These are phyloP conservation scores for Cyanidiococcus yangmingshanensis DNA, from an alignment of 23 red algal species.

Conservation along the genomic window DNA sequence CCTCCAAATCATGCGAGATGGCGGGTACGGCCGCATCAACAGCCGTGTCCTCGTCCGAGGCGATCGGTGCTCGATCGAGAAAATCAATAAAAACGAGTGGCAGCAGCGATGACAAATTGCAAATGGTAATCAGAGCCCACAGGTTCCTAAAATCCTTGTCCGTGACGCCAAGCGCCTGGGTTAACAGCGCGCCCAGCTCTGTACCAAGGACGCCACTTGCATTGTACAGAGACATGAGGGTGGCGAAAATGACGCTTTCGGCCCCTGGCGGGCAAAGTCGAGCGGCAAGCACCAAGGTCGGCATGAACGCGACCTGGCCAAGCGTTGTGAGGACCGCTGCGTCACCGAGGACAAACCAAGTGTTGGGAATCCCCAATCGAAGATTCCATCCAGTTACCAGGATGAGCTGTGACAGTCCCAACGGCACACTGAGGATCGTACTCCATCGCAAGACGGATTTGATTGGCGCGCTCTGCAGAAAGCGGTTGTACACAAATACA, in stretches of 20 bases:
- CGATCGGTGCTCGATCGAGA: constrained; percentile 37
- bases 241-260: constrained; percentile 80
- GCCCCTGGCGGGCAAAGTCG: constrained; percentile 78
- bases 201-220: constrained; percentile 39
- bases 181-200: constrained; percentile 75
- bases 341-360: constrained; percentile 68
- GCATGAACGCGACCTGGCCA: constrained; percentile 90
- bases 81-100: constrained; percentile 48
- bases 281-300: constrained; percentile 82
- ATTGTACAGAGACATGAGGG: constrained; percentile 91
- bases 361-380: constrained; percentile 57
- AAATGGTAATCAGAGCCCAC: constrained; percentile 43
- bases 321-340: constrained; percentile 69
- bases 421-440: constrained; percentile 62
- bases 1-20: background rate
- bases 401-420: constrained; percentile 70
- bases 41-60: background rate
- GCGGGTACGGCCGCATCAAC: background rate
- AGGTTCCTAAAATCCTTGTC: constrained; percentile 68
- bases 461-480: constrained; percentile 30
- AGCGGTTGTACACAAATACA: constrained; percentile 49
- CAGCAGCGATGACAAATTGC: constrained; percentile 40
- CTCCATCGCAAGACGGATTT: constrained; percentile 56
- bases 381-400: constrained; percentile 62
- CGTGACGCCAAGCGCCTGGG: constrained; percentile 44